Percentiles rank a stretch among this genome's conserved stretches.
phyloP scores from a whole-genome alignment of 2,329 filamentous ascomycete species.

The Knufia petricola region DNA sequence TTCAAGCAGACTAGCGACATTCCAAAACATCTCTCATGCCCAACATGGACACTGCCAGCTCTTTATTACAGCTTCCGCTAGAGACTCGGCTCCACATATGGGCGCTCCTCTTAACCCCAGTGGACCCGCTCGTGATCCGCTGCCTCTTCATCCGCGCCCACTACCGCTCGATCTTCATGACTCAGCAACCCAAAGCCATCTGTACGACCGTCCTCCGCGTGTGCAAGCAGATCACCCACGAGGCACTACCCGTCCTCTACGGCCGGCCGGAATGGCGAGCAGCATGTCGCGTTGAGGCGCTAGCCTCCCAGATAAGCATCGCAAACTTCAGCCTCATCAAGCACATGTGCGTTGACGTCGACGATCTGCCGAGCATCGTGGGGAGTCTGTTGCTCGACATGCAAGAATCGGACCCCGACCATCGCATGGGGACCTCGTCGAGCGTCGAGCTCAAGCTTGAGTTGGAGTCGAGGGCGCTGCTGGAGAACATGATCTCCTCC shows the following conservation, averaged over 20 bases:
- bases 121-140: slow-evolving; percentile 1
- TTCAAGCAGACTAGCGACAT: too few relatives aligned
- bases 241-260: slow-evolving; percentile 7
- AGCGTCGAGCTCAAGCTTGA: slow-evolving; percentile 1
- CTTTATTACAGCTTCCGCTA: not conserved
- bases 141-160: slow-evolving; percentile 4
- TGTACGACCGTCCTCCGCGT: not conserved
- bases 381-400: not conserved
- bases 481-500: not conserved
- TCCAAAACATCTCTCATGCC: too few relatives aligned
- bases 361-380: not conserved
- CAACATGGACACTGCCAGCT: too few relatives aligned
- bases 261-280: not conserved
- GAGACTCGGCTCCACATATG: slow-evolving; percentile 7
- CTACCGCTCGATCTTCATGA: slow-evolving; percentile 7
- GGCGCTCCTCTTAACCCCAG: not conserved
- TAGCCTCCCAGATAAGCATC: slow-evolving; percentile 4
- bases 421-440: not conserved
- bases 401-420: not conserved
- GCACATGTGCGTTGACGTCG: not conserved
- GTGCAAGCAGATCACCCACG: slow-evolving; percentile 6
- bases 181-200: slow-evolving; percentile 3
- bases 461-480: not conserved
- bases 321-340: slow-evolving; percentile 6
- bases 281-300: not conserved